Percentiles rank a stretch among this genome's conserved stretches.
Evolutionary conservation across 305 asterid species (phyloP).

Genomic region (Fraxinus latifolia): DNA sequence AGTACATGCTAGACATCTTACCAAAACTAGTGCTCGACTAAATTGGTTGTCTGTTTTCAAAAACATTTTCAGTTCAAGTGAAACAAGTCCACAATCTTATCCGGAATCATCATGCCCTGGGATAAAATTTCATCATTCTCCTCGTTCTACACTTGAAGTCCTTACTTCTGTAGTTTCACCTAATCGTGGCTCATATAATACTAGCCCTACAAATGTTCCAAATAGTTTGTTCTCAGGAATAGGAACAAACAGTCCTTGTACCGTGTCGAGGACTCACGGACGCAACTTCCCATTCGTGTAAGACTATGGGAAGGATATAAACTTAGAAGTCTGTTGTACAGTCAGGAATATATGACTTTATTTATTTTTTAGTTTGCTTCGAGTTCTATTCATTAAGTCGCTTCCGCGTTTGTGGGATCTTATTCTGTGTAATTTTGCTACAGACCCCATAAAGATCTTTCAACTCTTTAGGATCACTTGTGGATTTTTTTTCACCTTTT

Average conservation of each 20-base stretch:
- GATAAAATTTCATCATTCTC: constrained; percentile 42
- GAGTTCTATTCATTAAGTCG: background rate
- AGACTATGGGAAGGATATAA: constrained; percentile 11
- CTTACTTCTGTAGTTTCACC: constrained; percentile 39
- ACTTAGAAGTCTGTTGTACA: background rate
- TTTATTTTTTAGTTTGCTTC: background rate
- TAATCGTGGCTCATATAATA: constrained; percentile 25
- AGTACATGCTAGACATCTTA: background rate
- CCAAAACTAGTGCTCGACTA: background rate
- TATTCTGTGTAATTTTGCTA: constrained; percentile 9
- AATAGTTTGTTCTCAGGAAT: constrained; percentile 25
- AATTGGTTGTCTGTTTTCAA: background rate
- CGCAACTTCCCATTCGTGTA: constrained; percentile 27
- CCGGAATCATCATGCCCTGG: constrained; percentile 33
- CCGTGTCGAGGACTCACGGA: constrained; percentile 26
- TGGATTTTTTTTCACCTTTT: background rate
- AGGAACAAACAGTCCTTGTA: constrained; percentile 17
- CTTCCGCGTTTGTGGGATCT: background rate
- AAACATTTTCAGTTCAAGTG: constrained; percentile 33
- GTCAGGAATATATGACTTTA: constrained; percentile 19
- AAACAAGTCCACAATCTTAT: constrained; percentile 36
- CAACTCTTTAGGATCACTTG: constrained; percentile 1
- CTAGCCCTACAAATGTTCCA: constrained; percentile 33
- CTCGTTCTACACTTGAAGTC: constrained; percentile 47
- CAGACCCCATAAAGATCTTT: background rate